Base-by-base conservation (phyloP, 805 yeast genomes). In the Kazachstania bromeliacearum region DNA sequence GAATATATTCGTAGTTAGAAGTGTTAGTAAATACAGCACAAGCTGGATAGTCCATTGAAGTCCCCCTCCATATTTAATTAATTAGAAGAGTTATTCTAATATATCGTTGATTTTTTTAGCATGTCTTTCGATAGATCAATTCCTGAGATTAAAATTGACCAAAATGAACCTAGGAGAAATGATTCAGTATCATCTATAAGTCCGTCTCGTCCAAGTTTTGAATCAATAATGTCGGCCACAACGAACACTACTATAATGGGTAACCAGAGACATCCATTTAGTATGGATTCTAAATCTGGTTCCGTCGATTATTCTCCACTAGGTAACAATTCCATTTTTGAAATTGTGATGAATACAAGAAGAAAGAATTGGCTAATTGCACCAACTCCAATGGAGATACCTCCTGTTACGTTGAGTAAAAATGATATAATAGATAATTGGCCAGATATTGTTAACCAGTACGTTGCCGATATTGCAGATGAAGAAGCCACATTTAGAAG, bases 361-460 rank as follows among this genome's bases (percentile, higher is more conserved):
- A 46, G 59, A 22, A 59, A 48, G 30, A 50, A 55, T 37, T 59
- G 64, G 64, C 39, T 80, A 18, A 64, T 64, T 28, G 70, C 75
- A 6, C 97, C 98, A 0, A 79, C 95, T 0, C 65, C 72, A 2
- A 68, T 70, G 34, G 97, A 92, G 50, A 89, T 89, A 8, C 95
- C 96, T 0, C 85, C 79, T 17, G 79, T 85, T 8, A 75, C 71
- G 33, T 63, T 89, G 27, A 63, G 79, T 3, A 73, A 72, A 31
- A 50, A 51, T 34, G 49, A 44, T 22, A 53, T 77, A 4, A 64
- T 64, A 15, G 66, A 63, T 34, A 66, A 70, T 5, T 58, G 70
- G 40, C 61, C 66, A 28, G 53, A 61, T 1, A 63, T 60, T 17
- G 62, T 79, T 30, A 61, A 57, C 13, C 46, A 58, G 2, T 79